Percentiles rank a stretch among this genome's conserved stretches.
phyloP scores from a whole-genome alignment of 768 basidiomycete genomes.

The Psilocybe tampanensis region DNA sequence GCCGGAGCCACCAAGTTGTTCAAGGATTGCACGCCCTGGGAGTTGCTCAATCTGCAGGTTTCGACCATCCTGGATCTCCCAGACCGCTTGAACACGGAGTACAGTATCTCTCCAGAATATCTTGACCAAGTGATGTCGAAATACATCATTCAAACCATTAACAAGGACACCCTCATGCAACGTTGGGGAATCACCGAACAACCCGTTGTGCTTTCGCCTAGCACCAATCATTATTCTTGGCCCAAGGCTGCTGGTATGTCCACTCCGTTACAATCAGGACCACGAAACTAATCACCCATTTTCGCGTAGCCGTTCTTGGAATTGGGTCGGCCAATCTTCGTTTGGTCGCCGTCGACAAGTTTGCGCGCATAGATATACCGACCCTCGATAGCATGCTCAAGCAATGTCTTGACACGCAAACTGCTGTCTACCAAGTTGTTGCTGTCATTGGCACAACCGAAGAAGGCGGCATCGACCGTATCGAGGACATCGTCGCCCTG shows the following conservation, averaged over 20 bases:
- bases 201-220: constrained; percentile 24
- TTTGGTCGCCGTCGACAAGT: constrained; percentile 33
- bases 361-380: constrained; percentile 35
- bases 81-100: constrained; percentile 31
- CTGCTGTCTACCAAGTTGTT: constrained; percentile 42
- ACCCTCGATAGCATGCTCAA: constrained; percentile 27
- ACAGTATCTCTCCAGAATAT: constrained; percentile 33
- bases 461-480: constrained; percentile 43
- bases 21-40: constrained; percentile 32
- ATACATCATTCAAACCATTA: constrained; percentile 1
- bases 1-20: constrained; percentile 15
- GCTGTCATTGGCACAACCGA: constrained; percentile 46
- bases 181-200: constrained; percentile 8
- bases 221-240: constrained; percentile 48
- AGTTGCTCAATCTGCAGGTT: constrained; percentile 42
- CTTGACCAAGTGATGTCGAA: constrained; percentile 21
- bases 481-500: constrained; percentile 36
- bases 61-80: constrained; percentile 39
- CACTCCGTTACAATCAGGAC: background rate
- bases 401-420: constrained; percentile 27
- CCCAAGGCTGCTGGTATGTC: constrained; percentile 46
- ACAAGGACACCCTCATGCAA: constrained; percentile 2
- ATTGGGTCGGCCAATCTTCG: constrained; percentile 42
- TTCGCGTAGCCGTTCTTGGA: constrained; percentile 38
- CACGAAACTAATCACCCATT: background rate